Evolutionary conservation across 2,329 filamentous ascomycete genomes (phyloP), one percentile per base, ranked within the genome.

Genomic region (Stagonosporopsis tanaceti): DNA sequence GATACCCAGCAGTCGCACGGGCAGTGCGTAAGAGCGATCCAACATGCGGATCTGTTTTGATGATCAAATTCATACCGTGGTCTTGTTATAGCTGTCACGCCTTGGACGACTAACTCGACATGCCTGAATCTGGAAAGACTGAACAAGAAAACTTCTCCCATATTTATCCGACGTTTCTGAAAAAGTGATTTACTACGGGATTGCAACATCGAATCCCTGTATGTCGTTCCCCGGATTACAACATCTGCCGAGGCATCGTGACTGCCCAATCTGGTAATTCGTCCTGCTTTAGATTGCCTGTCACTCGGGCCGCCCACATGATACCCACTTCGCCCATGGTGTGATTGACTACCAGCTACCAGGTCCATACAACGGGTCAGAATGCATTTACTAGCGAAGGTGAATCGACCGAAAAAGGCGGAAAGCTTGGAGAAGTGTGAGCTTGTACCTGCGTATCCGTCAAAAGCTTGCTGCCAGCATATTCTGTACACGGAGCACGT

Each of bases 171-270:
- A 34, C 4, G 14, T 15, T 34, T 15, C 15, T 15, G 32, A 7
- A 34, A n/a, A 34, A n/a, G 4, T 34, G 32, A 34, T 34, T 14
- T 34, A 44, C 32, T 20, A 30, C 20, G 38, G 41, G 8, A 64
- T 64, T 54, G 48, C 62, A 59, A 57, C 52, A 61, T 61, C 48
- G 30, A 14, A 57, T 39, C 60, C 62, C 15, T 59, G 59, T 37
- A 59, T 61, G 59, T 53, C 59, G 59, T 39, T 39, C 55, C 48
- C 52, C 44, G 42, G 44, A 61, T 32, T 57, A 39, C 24, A 35
- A 20, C 15, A 47, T 37, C 24, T 34, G 28, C 51, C 35, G 44
- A 56, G 45, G 54, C 22, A 47, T 48, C 27, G 8, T 22, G 28
- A 40, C 20, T 30, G 12, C 54, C 45, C 2, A 37, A 48, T 39